Percentiles rank a stretch among this genome's conserved stretches.
These are phyloP conservation scores for Cercospora sesami DNA, from an alignment of 2,329 filamentous ascomycete genomes.

Conservation along the genomic window DNA sequence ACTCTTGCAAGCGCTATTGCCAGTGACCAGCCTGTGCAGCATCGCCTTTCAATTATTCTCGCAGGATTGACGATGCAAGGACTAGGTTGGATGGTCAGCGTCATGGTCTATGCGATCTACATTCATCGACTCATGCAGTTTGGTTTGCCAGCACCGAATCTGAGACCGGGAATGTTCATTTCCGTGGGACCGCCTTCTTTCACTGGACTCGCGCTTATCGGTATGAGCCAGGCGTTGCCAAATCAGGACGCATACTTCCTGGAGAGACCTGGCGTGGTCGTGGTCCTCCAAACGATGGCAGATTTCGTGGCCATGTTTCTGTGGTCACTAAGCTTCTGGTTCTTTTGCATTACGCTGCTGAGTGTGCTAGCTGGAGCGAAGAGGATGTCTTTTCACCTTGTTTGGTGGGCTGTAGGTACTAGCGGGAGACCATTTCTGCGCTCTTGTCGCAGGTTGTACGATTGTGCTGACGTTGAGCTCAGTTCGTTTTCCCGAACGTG, in stretches of 20 bases:
- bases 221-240: slow-evolving; percentile 29
- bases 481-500: slow-evolving; percentile 65
- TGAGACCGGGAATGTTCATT: slow-evolving; percentile 53
- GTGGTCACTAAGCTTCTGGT: slow-evolving; percentile 54
- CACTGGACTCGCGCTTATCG: slow-evolving; percentile 32
- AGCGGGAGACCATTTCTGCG: background rate
- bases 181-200: slow-evolving; percentile 49
- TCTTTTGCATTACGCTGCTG: slow-evolving; percentile 37
- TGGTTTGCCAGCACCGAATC: slow-evolving; percentile 45
- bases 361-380: slow-evolving; percentile 22
- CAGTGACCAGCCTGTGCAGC: slow-evolving; percentile 32
- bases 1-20: slow-evolving; percentile 20
- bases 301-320: slow-evolving; percentile 46
- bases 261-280: slow-evolving; percentile 22
- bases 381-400: slow-evolving; percentile 44
- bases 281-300: slow-evolving; percentile 31
- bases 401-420: slow-evolving; percentile 53
- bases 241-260: slow-evolving; percentile 29
- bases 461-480: background rate
- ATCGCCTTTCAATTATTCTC: slow-evolving; percentile 45
- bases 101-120: slow-evolving; percentile 46
- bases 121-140: slow-evolving; percentile 44
- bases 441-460: background rate
- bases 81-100: slow-evolving; percentile 47
- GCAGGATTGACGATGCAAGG: slow-evolving; percentile 48